Evolutionary conservation across 495 filamentous ascomycete genomes (phyloP).

Genomic region (Penicillium waksmanii): DNA sequence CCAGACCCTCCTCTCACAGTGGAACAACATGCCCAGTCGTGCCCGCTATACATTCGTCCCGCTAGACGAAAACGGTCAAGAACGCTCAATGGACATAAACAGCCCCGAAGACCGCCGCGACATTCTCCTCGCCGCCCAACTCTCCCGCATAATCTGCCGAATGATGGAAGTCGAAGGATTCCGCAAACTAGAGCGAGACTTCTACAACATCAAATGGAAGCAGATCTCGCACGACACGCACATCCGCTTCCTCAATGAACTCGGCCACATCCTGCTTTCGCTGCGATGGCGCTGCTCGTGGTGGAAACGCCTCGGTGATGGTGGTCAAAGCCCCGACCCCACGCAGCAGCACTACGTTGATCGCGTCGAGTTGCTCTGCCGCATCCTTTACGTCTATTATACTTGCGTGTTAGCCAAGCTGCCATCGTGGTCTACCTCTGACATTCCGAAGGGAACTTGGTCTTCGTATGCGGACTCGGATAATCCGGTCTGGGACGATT

Average conservation of each 20-base stretch:
- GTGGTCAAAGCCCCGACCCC: slow-evolving; percentile 46
- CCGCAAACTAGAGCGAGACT: slow-evolving; percentile 51
- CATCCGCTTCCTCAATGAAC: slow-evolving; percentile 46
- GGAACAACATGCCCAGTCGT: slow-evolving; percentile 58
- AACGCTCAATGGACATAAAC: slow-evolving; percentile 48
- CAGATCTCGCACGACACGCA: slow-evolving; percentile 51
- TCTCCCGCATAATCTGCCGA: slow-evolving; percentile 53
- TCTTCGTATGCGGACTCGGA: slow-evolving; percentile 51
- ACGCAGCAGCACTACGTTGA: slow-evolving; percentile 51
- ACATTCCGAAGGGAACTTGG: slow-evolving; percentile 48
- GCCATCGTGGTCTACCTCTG: slow-evolving; percentile 45
- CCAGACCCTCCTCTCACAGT: slow-evolving; percentile 49
- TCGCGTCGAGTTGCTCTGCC: slow-evolving; percentile 50
- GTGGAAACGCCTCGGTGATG: slow-evolving; percentile 53
- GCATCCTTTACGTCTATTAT: slow-evolving; percentile 56
- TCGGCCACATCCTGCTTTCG: slow-evolving; percentile 50
- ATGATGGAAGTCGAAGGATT: slow-evolving; percentile 57
- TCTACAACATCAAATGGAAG: slow-evolving; percentile 57
- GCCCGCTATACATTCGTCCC: slow-evolving; percentile 50
- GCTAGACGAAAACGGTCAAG: slow-evolving; percentile 34
- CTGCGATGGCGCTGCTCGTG: slow-evolving; percentile 55
- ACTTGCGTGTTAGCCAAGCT: slow-evolving; percentile 52
- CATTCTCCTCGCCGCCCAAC: slow-evolving; percentile 51
- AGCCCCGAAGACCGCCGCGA: slow-evolving; percentile 44
- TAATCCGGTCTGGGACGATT: slow-evolving; percentile 49